phyloP scores from a whole-genome alignment of 2,329 filamentous ascomycete genomes.

The Nemania diffusa region DNA sequence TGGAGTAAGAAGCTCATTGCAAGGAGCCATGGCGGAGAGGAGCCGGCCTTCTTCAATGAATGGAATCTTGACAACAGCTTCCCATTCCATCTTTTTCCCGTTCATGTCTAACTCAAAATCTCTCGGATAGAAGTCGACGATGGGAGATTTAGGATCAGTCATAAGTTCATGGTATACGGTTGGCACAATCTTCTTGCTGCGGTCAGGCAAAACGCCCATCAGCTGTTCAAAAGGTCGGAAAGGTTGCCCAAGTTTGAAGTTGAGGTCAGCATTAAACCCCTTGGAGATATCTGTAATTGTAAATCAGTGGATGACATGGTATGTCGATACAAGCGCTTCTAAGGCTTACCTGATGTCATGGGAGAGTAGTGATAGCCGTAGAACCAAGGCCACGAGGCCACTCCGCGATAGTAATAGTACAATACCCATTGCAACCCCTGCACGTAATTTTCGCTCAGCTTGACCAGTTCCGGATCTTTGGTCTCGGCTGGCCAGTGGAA shows the following conservation, averaged over 20 bases:
- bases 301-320: background rate
- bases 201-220: slow-evolving; percentile 97
- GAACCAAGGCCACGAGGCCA: slow-evolving; percentile 99
- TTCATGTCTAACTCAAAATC: slow-evolving; percentile 99
- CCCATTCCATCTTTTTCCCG: slow-evolving; percentile 99
- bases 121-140: slow-evolving; percentile 96
- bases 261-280: slow-evolving; percentile 85
- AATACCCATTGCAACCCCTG: slow-evolving; percentile 98
- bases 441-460: slow-evolving; percentile 94
- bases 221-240: slow-evolving; percentile 96
- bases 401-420: slow-evolving; percentile 97
- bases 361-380: slow-evolving; percentile 97
- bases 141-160: slow-evolving; percentile 89
- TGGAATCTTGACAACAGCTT: slow-evolving; percentile 97
- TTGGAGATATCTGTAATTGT: slow-evolving; percentile 79
- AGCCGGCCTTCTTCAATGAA: slow-evolving; percentile 95
- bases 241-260: slow-evolving; percentile 93
- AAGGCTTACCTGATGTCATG: slow-evolving; percentile 80
- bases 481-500: slow-evolving; percentile 87
- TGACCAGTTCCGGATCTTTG: slow-evolving; percentile 77
- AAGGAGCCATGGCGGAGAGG: slow-evolving; percentile 84
- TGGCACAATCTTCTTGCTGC: slow-evolving; percentile 97
- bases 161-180: slow-evolving; percentile 88
- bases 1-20: slow-evolving; percentile 78
- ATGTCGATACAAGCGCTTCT: background rate